Percentiles rank a stretch among this genome's conserved stretches.
Conservation (phyloP, 1,284 basidiomycete genomes). For the Cryptococcus sp. region DNA sequence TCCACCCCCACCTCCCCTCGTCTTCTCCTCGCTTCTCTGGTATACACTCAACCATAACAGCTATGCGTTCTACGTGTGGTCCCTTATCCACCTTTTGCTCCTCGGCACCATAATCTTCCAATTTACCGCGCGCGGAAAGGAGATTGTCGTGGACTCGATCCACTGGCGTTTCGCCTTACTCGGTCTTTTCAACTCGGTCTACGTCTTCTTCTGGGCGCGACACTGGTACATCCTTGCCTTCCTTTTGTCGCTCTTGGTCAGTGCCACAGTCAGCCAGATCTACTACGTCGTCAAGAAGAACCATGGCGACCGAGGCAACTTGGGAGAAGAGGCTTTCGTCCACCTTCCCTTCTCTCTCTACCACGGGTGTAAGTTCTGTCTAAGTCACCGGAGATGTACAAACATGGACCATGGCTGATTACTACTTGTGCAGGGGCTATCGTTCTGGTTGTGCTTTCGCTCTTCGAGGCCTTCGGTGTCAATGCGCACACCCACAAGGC, state of each 20-base stretch:
- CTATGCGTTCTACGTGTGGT: slow-evolving; percentile 48
- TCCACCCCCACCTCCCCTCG: slow-evolving; percentile 60
- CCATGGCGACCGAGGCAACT: slow-evolving; percentile 59
- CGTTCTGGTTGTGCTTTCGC: slow-evolving; percentile 80
- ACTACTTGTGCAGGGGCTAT: slow-evolving; percentile 59
- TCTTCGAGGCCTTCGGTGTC: slow-evolving; percentile 86
- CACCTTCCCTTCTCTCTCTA: slow-evolving; percentile 79
- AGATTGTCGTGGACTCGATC: slow-evolving; percentile 75
- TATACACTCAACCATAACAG: slow-evolving; percentile 69
- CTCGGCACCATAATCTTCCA: slow-evolving; percentile 87
- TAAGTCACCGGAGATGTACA: background rate
- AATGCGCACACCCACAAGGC: slow-evolving; percentile 63
- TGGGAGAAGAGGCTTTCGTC: slow-evolving; percentile 62
- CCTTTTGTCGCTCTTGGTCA: slow-evolving; percentile 72
- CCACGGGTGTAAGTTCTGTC: slow-evolving; percentile 67
- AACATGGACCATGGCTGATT: background rate
- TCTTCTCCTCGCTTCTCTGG: too few species aligned
- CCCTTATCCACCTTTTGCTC: slow-evolving; percentile 65
- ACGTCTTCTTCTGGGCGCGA: slow-evolving; percentile 72
- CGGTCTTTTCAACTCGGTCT: slow-evolving; percentile 76
- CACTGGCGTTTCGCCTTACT: slow-evolving; percentile 85
- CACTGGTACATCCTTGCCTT: slow-evolving; percentile 72
- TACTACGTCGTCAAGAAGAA: slow-evolving; percentile 89
- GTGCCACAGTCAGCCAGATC: slow-evolving; percentile 60
- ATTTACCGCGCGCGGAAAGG: slow-evolving; percentile 67